phyloP scores from a whole-genome alignment of 441 rosid species.

The Melianthus villosus region DNA sequence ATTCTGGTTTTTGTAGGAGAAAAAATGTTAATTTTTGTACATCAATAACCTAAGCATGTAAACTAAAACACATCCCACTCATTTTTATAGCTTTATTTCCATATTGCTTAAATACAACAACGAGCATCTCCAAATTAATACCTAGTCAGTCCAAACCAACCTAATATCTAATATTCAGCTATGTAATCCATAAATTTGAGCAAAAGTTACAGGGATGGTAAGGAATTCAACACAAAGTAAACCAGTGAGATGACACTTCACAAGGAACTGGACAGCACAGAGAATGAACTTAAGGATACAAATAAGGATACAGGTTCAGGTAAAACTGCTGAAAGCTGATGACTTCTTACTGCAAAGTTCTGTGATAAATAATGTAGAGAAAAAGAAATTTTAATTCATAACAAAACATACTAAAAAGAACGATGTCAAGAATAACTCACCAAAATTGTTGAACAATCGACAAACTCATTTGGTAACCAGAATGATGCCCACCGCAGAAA shows the following conservation, averaged over 20 bases:
- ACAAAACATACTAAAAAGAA: constrained; percentile 1
- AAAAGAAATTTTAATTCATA: constrained; percentile 2
- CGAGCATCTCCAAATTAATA: too few species aligned
- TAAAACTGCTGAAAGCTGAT: constrained; percentile 40
- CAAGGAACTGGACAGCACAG: constrained; percentile 9
- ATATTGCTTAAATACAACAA: too few species aligned
- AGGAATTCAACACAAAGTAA: too few species aligned
- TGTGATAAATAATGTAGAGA: constrained; percentile 18
- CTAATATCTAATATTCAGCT: too few species aligned
- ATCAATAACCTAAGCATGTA: too few species aligned
- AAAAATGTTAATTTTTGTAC: too few species aligned
- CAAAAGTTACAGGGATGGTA: too few species aligned
- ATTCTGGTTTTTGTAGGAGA: too few species aligned
- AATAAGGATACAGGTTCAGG: constrained; percentile 68
- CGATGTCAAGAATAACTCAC: constrained; percentile 14
- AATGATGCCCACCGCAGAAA: constrained; percentile 7
- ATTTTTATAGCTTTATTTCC: too few species aligned
- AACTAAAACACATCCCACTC: too few species aligned
- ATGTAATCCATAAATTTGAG: too few species aligned
- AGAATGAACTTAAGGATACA: constrained; percentile 48
- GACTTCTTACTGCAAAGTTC: constrained; percentile 49
- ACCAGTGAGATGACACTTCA: not conserved
- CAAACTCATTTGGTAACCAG: constrained; percentile 5
- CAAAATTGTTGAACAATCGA: constrained; percentile 8
- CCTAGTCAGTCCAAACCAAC: too few species aligned